phyloP scores from a whole-genome alignment of 495 filamentous ascomycete species.

The Aspergillus affinis region DNA sequence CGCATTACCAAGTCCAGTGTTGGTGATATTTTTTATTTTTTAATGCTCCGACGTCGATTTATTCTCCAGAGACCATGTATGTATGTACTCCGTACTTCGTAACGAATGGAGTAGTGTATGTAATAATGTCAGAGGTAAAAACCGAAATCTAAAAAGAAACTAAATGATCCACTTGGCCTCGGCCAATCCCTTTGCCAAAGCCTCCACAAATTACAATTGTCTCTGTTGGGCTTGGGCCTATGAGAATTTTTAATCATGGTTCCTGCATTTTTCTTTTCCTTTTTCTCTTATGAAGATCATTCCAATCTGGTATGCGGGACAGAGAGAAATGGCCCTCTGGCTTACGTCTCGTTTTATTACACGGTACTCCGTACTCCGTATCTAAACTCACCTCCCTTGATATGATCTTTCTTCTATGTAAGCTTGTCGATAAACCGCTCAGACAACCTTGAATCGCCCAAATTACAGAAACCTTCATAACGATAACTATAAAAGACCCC shows the following conservation, averaged over 20 bases:
- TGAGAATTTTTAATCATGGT: conserved; percentile 7
- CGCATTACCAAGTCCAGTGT: background rate
- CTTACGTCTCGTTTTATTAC: background rate
- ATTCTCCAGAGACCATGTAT: background rate
- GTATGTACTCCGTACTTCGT: too few relatives aligned
- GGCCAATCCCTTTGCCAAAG: conserved; percentile 10
- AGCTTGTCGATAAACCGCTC: background rate
- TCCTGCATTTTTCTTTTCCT: conserved; percentile 8
- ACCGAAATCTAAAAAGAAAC: background rate
- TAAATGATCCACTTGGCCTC: conserved; percentile 9
- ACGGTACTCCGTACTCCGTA: background rate
- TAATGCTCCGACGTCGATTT: background rate
- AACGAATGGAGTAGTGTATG: too few relatives aligned
- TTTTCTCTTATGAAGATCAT: conserved; percentile 3
- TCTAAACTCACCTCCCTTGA: too few relatives aligned
- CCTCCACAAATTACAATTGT: conserved; percentile 8
- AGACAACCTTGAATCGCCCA: background rate
- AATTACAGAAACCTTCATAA: background rate
- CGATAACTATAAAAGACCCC: background rate
- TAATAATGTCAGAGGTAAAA: background rate
- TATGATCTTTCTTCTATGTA: too few relatives aligned
- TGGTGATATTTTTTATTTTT: background rate
- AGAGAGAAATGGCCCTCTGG: background rate
- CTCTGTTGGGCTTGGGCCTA: conserved; percentile 7
- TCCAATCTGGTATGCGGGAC: background rate